phyloP scores from a whole-genome alignment of 805 yeast species.

The Monosporozyma servazzii region DNA sequence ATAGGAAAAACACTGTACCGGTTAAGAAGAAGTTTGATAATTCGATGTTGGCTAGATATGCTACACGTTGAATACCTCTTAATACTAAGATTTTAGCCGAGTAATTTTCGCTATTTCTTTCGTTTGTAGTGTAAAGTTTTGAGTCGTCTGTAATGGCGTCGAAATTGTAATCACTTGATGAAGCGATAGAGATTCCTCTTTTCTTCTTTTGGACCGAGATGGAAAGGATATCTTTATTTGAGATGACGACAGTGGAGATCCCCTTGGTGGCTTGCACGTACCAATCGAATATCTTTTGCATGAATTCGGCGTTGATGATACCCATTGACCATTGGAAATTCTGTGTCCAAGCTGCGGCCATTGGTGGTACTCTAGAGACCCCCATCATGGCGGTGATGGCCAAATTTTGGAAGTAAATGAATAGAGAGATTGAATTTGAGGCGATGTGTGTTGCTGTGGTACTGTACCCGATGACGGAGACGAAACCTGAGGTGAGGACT shows the following conservation, averaged over 20 bases:
- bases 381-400: conserved; percentile 95
- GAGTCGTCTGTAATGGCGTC: conserved; percentile 44
- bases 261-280: conserved; percentile 95
- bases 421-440: conserved; percentile 86
- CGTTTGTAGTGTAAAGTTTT: conserved; percentile 58
- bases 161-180: conserved; percentile 33
- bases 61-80: conserved; percentile 88
- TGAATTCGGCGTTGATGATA: conserved; percentile 61
- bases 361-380: conserved; percentile 85
- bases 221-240: conserved; percentile 56
- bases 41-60: conserved; percentile 77
- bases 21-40: conserved; percentile 80
- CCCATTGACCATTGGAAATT: conserved; percentile 97
- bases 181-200: conserved; percentile 28
- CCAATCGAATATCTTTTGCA: conserved; percentile 85
- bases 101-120: conserved; percentile 46
- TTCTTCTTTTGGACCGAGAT: conserved; percentile 67
- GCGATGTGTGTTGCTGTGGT: conserved; percentile 95
- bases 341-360: conserved; percentile 96
- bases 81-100: conserved; percentile 66
- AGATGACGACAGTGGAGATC: conserved; percentile 61
- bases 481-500: conserved; percentile 74
- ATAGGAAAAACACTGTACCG: conserved; percentile 71
- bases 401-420: conserved; percentile 86
- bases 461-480: conserved; percentile 81